Evolutionary conservation across 441 rosid species (phyloP).

Genomic region (Syzygium syzygioides): DNA sequence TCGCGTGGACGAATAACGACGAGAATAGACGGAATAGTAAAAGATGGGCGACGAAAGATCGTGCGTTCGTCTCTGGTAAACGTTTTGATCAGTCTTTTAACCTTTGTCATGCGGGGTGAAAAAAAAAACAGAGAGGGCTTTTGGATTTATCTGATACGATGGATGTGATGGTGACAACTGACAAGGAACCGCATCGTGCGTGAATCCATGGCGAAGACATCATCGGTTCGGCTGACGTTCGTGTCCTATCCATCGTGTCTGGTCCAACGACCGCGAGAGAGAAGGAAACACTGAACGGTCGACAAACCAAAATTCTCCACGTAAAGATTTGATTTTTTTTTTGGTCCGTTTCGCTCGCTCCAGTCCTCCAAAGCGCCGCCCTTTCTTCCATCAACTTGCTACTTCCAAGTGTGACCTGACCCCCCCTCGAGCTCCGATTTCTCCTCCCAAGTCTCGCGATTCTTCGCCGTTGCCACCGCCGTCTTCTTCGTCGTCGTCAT

Average conservation of each 20-base stretch:
- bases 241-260: too few relatives aligned
- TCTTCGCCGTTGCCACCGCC: not conserved
- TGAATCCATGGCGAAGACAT: not conserved
- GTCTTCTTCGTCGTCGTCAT: slow-evolving; percentile 20
- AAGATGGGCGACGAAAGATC: not conserved
- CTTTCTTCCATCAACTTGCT: not conserved
- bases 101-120: accelerated
- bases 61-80: not conserved
- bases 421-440: not conserved
- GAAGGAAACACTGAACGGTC: not conserved
- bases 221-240: not conserved
- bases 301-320: not conserved
- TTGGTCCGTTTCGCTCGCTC: not conserved
- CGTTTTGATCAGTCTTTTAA: not conserved
- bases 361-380: not conserved
- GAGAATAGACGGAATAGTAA: not conserved
- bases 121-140: not conserved
- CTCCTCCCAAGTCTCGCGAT: not conserved
- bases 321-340: not conserved
- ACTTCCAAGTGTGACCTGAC: not conserved
- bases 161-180: not conserved
- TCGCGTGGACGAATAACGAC: not conserved
- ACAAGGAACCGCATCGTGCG: not conserved
- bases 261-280: too few relatives aligned
- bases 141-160: not conserved